Evolutionary conservation across 495 filamentous ascomycete species (phyloP), one percentile per base, ranked within the genome.

Genomic region (Aspergillus sparsus): DNA sequence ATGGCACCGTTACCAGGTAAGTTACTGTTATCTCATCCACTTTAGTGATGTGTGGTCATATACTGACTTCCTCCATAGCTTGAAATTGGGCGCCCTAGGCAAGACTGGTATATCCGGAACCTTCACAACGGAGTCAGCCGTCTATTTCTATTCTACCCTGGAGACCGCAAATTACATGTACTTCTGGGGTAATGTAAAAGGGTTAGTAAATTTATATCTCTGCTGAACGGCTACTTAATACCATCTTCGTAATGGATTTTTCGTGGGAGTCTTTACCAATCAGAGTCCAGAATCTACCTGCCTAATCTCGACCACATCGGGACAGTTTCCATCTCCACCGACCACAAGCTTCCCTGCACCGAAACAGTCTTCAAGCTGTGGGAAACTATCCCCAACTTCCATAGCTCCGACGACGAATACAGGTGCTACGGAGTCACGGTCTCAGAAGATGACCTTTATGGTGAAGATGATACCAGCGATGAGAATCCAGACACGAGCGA

Each of bases 101-200:
- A 34, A 46, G 9, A 44, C 39, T 7, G 10, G 9, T 15, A 34
- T 9, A 13, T n/a, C 9, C 6, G 27, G 44, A 13, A 46, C 44
- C 39, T 55, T 44, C 32, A 42, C 31, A 18, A 44, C 53, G 5
- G 37, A 31, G 11, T 31, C 21, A 16, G 16, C 37, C 13, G 2
- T 55, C 4, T 10, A 55, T 33, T 32, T 55, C 6, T 55, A 55
- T 12, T 55, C 53, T 7, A 55, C 53, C 7, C 18, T 55, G 4
- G 27, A 45, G 21, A 45, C 39, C 5, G 39, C 53, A 12, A 1
- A 2, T 3, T 15, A 55, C 4, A 7, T 11, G n/a, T 46, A 46
- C 15, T 6, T 45, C 8, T 55, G 53, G 53, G 53, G 53, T n/a
- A 46, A 55, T 2, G 12, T 55, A 0, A 8, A 11, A 46, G 46